These are phyloP conservation scores for Phytophthora kernoviae DNA, from an alignment of 352 stramenopile species.

Conservation along the genomic window DNA sequence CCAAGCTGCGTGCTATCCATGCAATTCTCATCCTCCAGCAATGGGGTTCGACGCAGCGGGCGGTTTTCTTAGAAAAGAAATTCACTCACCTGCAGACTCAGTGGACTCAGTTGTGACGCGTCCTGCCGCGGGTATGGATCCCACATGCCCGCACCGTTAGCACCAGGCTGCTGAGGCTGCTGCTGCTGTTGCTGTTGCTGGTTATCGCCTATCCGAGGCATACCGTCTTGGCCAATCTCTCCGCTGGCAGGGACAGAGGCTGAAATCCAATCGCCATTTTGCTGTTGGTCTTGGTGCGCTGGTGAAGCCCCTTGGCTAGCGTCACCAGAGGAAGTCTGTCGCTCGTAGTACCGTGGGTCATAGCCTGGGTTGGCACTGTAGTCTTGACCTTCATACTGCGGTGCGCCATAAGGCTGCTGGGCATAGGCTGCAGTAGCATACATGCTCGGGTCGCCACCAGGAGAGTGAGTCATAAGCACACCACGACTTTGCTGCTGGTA, in stretches of 20 bases:
- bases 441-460: constrained; percentile 35
- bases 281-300: constrained; percentile 38
- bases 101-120: constrained; percentile 42
- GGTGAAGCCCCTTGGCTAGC: constrained; percentile 31
- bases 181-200: constrained; percentile 28
- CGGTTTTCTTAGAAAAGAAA: constrained; percentile 46
- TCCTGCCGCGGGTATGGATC: constrained; percentile 47
- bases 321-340: constrained; percentile 25
- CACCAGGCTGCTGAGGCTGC: constrained; percentile 32
- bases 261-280: constrained; percentile 31
- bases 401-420: constrained; percentile 36
- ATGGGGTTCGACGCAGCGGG: constrained; percentile 14
- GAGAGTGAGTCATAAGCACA: constrained; percentile 39
- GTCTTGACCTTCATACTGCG: constrained; percentile 40
- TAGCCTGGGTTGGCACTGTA: constrained; percentile 34
- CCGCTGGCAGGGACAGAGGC: constrained; percentile 12
- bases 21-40: constrained; percentile 14
- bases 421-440: constrained; percentile 38
- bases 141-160: constrained; percentile 36
- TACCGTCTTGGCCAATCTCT: constrained; percentile 32
- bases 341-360: constrained; percentile 47
- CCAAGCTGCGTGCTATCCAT: constrained; percentile 7
- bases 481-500: constrained; percentile 34
- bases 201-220: constrained; percentile 37
- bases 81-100: constrained; percentile 60